Base-by-base conservation (phyloP, 768 basidiomycete genomes). In the Agrocybe pediades region DNA sequence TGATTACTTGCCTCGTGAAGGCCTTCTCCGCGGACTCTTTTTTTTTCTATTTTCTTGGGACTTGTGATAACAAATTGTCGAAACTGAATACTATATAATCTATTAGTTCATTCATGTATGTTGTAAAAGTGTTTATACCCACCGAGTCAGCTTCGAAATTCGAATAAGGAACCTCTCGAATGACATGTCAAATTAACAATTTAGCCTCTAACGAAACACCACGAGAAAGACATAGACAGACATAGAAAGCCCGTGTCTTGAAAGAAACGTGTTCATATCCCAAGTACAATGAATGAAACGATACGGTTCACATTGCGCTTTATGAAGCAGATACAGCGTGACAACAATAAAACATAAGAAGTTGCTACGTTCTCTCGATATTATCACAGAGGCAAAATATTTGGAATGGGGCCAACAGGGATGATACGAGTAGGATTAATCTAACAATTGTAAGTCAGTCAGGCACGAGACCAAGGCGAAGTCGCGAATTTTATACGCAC, bases 401-500 rank as follows among this genome's bases (percentile, higher is more conserved):
- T 36, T 11, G 33, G 33, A 36, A 36, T 36, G 33, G 33, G 33
- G n/a, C 33, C 33, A 13, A n/a, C 11, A 15, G 33, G 33, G 11
- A 36, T 36, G 33, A 36, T 36, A 36, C 33, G 33, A 13, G 33
- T 36, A 3, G 33, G 33, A n/a, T 36, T 36, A 13, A 36, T 13
- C 33, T 36, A 13, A 36, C 15, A 30, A 3, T 5, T 36, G n/a
- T 36, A 4, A 36, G 33, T 4, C 5, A 4, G 3, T 36, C 4
- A 3, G n/a, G 3, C 6, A 36, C 11, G 11, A 15, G 13, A 15
- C 15, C 15, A 7, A 30, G 13, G 33, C 11, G 11, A 36, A 11
- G 42, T 19, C 27, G n/a, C 9, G 52, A 65, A 65, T 21, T n/a
- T n/a, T n/a, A 36, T 53, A 84, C 82, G 53, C 63, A 53, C 1